Base-by-base conservation (phyloP, 345 rosid species). In the Moringa oleifera region DNA sequence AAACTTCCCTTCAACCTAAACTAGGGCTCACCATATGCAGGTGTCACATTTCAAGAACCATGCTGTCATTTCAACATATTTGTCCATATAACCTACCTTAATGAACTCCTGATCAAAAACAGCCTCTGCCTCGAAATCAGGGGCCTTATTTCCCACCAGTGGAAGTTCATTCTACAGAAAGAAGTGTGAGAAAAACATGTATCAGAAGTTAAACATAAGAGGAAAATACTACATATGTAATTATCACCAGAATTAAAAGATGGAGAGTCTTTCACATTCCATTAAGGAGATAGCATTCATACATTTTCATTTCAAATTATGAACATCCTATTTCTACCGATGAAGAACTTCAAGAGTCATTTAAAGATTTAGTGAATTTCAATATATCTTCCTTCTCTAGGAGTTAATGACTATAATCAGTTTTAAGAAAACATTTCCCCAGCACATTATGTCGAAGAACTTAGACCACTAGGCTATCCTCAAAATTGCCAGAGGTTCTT, bases 91-190 rank as follows among this genome's bases (percentile, higher is more conserved):
- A 47, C 65, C 16, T 76, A 88, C 97, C 72, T 90, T 86, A 71
- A 94, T 83, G 73, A 94, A 94, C 78, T 94, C 99, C 76, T 94
- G 96, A 65, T 90, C 97, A n/a, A 88, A 94, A 60, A 94, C 92
- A 53, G 97, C 97, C 84, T 90, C 97, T 0, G 99, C 99, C 67
- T 88, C 96, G 25, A 94, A 94, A 79, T 94, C 87, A 19, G 99
- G 96, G 5, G 97, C 95, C 50, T 25, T 55, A 63, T 88, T 94
- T 46, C 99, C 96, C 58, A 94, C 99, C n/a, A 94, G 69, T 33
- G 99, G 96, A 69, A 74, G 75, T 15, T 80, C 97, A 67, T 80
- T 63, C 97, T 90, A 68, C 56, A 63, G 61, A 72, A 64, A 51
- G 19, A 58, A n/a, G 53, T 8, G 25, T 23, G 17, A 31, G 23